Percentiles rank a stretch among this genome's conserved stretches.
Evolutionary conservation across 2,329 filamentous ascomycete species (phyloP).

Genomic region (Cladosporium sp.): DNA sequence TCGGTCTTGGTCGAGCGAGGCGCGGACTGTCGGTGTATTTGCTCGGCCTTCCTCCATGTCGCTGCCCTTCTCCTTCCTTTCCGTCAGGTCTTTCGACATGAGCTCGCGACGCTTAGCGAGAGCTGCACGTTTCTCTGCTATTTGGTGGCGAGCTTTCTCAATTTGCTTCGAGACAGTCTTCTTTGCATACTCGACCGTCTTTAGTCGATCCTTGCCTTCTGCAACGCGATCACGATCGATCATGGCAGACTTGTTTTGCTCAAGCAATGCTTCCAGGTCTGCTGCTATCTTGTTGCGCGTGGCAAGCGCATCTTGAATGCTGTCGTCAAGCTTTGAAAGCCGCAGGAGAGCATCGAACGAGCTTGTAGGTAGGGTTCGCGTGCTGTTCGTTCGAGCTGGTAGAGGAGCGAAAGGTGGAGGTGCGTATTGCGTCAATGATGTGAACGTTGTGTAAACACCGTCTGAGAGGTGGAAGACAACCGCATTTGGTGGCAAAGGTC

Average conservation of each 20-base stretch:
- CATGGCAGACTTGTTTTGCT: constrained; percentile 41
- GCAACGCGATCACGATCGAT: constrained; percentile 37
- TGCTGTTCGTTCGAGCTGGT: constrained; percentile 36
- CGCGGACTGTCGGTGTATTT: constrained; percentile 45
- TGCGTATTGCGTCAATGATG: constrained; percentile 27
- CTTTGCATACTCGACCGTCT: constrained; percentile 54
- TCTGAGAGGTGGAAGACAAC: constrained; percentile 83
- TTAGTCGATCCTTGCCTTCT: constrained; percentile 47
- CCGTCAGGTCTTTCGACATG: constrained; percentile 54
- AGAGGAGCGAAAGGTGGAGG: constrained; percentile 19
- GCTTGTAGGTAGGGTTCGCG: constrained; percentile 61
- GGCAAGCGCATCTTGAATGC: constrained; percentile 82
- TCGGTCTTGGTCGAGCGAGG: constrained; percentile 48
- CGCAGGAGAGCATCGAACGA: constrained; percentile 88
- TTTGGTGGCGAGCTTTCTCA: constrained; percentile 60
- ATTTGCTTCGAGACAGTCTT: constrained; percentile 66
- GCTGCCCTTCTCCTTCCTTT: constrained; percentile 38
- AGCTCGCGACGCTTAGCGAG: constrained; percentile 65
- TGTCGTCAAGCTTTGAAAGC: constrained; percentile 82
- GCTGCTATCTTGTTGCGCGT: constrained; percentile 71
- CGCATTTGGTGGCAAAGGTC: constrained; percentile 77
- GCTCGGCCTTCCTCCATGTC: constrained; percentile 59
- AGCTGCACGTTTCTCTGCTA: constrained; percentile 67
- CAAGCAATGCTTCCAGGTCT: constrained; percentile 67
- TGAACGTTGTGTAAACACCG: constrained; percentile 69